phyloP scores from a whole-genome alignment of 768 basidiomycete genomes.

The Coprinellus aureogranulatus region DNA sequence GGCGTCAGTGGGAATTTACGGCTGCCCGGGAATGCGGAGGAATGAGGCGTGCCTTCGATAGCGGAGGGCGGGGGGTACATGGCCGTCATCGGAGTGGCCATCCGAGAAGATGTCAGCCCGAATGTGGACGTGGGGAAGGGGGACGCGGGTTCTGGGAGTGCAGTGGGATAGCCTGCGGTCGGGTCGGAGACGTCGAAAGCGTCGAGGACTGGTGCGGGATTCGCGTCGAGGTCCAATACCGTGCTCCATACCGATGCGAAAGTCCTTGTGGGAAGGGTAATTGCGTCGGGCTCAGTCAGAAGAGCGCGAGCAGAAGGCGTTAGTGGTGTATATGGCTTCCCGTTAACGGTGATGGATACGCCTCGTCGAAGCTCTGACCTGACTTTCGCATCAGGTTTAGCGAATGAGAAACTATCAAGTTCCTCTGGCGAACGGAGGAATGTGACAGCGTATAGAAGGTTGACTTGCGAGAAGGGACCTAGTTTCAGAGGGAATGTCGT shows the following conservation, averaged over 20 bases:
- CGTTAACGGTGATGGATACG: conserved; percentile 77
- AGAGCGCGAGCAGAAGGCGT: conserved; percentile 17
- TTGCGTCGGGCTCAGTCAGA: conserved; percentile 16
- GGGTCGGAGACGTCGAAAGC: conserved; percentile 32
- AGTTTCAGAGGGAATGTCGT: conserved; percentile 69
- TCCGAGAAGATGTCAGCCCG: conserved; percentile 12
- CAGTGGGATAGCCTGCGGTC: conserved; percentile 33
- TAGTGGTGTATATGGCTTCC: conserved; percentile 57
- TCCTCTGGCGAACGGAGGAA: conserved; percentile 69
- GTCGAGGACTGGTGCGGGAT: conserved; percentile 29
- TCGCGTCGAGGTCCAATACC: conserved; percentile 68
- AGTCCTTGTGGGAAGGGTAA: conserved; percentile 61
- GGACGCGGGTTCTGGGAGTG: conserved; percentile 73
- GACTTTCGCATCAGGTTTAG: conserved; percentile 22
- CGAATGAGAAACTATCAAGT: conserved; percentile 41
- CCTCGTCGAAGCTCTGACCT: conserved; percentile 62
- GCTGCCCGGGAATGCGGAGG: conserved; percentile 49
- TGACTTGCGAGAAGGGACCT: conserved; percentile 77
- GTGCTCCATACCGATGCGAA: conserved; percentile 93
- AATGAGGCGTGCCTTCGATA: conserved; percentile 25
- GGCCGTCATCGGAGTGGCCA: conserved; percentile 3
- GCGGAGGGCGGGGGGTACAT: conserved; percentile 6
- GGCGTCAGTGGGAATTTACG: conserved; percentile 40
- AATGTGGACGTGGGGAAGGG: conserved; percentile 62
- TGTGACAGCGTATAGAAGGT: conserved; percentile 85